A percentile compares a stretch with the other conserved stretches of the same genome.
These are phyloP conservation scores for Diplodia intermedia DNA, from an alignment of 2,329 filamentous ascomycete genomes.

Conservation along the genomic window DNA sequence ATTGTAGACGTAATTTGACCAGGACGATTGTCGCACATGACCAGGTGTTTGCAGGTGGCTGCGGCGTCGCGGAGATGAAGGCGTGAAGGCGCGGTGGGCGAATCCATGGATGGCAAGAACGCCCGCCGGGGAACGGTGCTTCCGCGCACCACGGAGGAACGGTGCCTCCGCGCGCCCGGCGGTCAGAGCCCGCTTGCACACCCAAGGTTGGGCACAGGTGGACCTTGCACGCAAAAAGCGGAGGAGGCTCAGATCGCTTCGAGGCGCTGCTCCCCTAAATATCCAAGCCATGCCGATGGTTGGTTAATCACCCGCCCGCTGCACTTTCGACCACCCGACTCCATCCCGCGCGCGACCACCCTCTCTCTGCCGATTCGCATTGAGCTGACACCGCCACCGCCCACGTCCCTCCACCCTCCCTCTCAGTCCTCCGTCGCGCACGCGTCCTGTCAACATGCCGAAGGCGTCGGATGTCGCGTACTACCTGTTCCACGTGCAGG, in stretches of 20 bases:
- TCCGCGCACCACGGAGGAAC: not conserved
- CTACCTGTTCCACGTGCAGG: conserved; percentile 74
- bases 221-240: conserved; percentile 21
- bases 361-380: not conserved
- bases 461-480: conserved; percentile 66
- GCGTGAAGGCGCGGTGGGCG: too few relatives aligned
- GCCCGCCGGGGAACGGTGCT: too few relatives aligned
- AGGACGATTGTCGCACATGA: conserved; percentile 3
- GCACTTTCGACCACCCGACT: not conserved
- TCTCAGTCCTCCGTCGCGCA: not conserved
- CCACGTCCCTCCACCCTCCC: not conserved
- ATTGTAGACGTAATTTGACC: too few relatives aligned
- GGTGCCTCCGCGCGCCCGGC: conserved; percentile 12
- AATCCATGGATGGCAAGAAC: too few relatives aligned
- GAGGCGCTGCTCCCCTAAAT: conserved; percentile 18
- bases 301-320: conserved; percentile 9
- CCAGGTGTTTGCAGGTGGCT: not conserved
- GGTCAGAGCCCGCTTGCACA: not conserved
- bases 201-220: not conserved
- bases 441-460: conserved; percentile 40
- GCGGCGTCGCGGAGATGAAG: conserved; percentile 17
- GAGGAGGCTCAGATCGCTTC: conserved; percentile 27
- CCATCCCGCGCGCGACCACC: conserved; percentile 6
- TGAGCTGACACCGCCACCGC: not conserved
- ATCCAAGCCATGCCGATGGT: conserved; percentile 20